Evolutionary conservation across 2,329 filamentous ascomycete genomes (phyloP).

Genomic region (Aspergillus caelatus): DNA sequence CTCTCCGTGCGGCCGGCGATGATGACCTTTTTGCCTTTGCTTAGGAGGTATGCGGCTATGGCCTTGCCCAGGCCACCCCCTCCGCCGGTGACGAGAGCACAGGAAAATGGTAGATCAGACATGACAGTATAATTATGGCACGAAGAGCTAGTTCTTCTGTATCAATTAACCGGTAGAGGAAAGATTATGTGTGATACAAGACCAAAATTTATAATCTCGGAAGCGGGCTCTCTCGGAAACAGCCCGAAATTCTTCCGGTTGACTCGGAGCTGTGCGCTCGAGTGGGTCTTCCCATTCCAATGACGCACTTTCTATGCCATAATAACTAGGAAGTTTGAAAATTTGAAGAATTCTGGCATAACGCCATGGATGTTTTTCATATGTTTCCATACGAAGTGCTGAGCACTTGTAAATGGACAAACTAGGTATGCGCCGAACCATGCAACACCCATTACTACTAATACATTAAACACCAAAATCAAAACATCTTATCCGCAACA

Average conservation of each 20-base stretch:
- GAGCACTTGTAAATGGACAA: too few relatives aligned
- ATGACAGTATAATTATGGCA: background rate
- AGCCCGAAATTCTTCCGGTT: background rate
- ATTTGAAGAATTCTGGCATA: background rate
- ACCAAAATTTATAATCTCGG: background rate
- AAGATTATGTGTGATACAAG: background rate
- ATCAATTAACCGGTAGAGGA: background rate
- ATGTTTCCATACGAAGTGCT: background rate
- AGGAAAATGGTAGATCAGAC: conserved; percentile 35
- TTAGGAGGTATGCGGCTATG: conserved; percentile 25
- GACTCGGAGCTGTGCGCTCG: background rate
- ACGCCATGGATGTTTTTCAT: background rate
- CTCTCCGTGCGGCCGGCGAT: conserved; percentile 50
- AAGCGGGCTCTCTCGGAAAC: background rate
- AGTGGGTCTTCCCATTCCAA: background rate
- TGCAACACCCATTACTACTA: background rate
- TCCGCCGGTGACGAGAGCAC: conserved; percentile 36
- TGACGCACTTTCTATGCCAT: background rate
- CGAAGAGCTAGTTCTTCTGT: background rate
- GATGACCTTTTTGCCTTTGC: conserved; percentile 29
- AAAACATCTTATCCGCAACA: conserved; percentile 31
- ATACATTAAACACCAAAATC: background rate
- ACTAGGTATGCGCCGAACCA: background rate
- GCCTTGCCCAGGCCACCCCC: conserved; percentile 31
- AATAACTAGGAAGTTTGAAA: background rate